phyloP scores from a whole-genome alignment of 768 basidiomycete species.

The Leccinum obscurum region DNA sequence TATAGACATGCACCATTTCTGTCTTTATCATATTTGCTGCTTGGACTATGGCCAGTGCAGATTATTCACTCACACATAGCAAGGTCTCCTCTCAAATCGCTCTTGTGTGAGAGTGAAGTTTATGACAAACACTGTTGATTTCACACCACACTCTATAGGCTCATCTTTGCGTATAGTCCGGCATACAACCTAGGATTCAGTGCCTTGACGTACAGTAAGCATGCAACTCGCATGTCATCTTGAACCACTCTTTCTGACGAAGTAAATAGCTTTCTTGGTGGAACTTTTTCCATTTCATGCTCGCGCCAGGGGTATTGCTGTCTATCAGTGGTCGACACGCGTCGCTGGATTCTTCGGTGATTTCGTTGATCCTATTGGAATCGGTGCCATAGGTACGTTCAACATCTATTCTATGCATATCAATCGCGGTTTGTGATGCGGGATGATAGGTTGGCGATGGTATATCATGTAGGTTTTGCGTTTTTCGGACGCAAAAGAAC shows the following conservation, averaged over 20 bases:
- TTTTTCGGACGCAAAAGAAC: neutral
- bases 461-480: constrained; percentile 9
- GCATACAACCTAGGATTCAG: constrained; percentile 5
- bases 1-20: neutral
- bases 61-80: constrained; percentile 12
- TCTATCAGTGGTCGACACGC: constrained; percentile 61
- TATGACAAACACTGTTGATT: neutral
- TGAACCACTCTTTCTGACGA: neutral
- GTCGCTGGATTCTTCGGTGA: constrained; percentile 13
- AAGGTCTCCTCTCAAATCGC: constrained; percentile 6
- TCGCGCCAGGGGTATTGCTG: constrained; percentile 58
- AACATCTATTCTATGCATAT: neutral
- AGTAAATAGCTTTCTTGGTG: constrained; percentile 51
- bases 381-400: constrained; percentile 5
- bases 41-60: constrained; percentile 20
- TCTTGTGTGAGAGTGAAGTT: constrained; percentile 7
- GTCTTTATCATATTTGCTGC: constrained; percentile 10
- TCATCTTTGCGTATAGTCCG: constrained; percentile 9
- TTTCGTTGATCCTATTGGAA: constrained; percentile 14
- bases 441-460: constrained; percentile 12
- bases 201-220: constrained; percentile 8
- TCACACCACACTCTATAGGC: neutral
- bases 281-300: constrained; percentile 64
- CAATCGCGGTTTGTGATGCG: neutral
- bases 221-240: neutral